Percentiles rank a stretch among this genome's conserved stretches.
Conservation (phyloP, 371 early-diverging fungal species). For the Mucor velutinosus region DNA sequence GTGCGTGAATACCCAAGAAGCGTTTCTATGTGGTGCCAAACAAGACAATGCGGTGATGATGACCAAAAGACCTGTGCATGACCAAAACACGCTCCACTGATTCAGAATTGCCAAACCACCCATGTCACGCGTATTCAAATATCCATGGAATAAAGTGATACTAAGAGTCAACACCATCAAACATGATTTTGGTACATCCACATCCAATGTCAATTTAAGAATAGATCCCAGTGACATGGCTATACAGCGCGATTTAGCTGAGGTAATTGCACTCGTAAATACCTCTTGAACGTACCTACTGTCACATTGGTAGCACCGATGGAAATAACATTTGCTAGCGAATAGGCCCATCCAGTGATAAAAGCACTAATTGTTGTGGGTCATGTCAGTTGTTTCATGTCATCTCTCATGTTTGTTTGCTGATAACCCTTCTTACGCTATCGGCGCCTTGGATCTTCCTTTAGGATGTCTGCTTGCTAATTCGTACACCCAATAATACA, state of each 20-base stretch:
- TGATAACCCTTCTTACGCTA: conserved; percentile 29
- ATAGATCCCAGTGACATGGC: conserved; percentile 33
- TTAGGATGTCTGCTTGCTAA: conserved; percentile 25
- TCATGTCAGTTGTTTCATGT: neutral
- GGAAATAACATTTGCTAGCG: conserved; percentile 40
- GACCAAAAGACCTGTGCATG: conserved; percentile 37
- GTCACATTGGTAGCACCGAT: conserved; percentile 47
- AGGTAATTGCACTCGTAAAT: neutral
- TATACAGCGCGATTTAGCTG: neutral
- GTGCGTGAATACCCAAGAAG: conserved; percentile 39
- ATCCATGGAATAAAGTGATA: conserved; percentile 33
- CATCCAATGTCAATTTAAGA: conserved; percentile 23
- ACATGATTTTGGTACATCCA: conserved; percentile 17
- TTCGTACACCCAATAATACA: conserved; percentile 66
- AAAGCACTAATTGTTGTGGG: conserved; percentile 31
- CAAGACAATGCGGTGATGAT: conserved; percentile 28
- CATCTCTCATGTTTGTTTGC: neutral
- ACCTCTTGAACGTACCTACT: conserved; percentile 29
- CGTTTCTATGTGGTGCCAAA: conserved; percentile 23
- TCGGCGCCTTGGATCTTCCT: conserved; percentile 23
- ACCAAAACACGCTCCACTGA: conserved; percentile 48
- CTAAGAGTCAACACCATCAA: conserved; percentile 33
- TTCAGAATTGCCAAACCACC: conserved; percentile 30
- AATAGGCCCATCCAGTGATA: conserved; percentile 49
- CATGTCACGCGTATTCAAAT: conserved; percentile 34